These are phyloP conservation scores for Carnegiea gigantea DNA, from an alignment of 179 eudicot species.

Conservation along the genomic window DNA sequence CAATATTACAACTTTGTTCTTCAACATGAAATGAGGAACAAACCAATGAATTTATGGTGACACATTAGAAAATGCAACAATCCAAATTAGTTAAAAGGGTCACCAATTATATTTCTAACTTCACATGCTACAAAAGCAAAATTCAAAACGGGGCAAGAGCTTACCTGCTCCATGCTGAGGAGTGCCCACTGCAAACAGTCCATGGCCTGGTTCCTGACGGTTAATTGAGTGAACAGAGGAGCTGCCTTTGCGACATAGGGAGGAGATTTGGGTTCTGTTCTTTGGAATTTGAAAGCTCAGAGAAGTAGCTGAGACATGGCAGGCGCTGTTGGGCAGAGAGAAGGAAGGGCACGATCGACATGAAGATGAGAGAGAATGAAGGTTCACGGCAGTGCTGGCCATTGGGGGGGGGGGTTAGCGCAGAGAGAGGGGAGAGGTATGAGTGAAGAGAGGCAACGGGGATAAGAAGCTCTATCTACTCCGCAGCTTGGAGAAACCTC, in stretches of 20 bases:
- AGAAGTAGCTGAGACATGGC: slow-evolving; percentile 22
- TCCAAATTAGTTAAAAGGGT: not conserved
- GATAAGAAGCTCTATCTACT: not conserved
- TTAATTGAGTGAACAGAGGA: slow-evolving; percentile 8
- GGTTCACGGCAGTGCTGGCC: slow-evolving; percentile 22
- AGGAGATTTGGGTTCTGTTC: slow-evolving; percentile 17
- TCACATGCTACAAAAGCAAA: not conserved
- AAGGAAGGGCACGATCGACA: slow-evolving; percentile 7
- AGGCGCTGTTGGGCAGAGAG: slow-evolving; percentile 8
- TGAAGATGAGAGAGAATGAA: slow-evolving; percentile 15
- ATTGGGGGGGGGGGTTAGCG: not conserved
- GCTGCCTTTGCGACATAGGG: slow-evolving; percentile 8
- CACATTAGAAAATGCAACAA: not conserved
- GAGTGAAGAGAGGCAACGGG: not conserved
- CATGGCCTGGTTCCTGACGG: slow-evolving; percentile 6
- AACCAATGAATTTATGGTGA: not conserved
- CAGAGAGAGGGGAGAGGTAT: not conserved
- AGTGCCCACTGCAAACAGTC: not conserved
- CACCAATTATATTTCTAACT: not conserved
- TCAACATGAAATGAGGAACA: not conserved
- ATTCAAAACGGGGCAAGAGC: not conserved
- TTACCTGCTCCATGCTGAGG: slow-evolving; percentile 1
- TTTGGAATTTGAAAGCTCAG: slow-evolving; percentile 24
- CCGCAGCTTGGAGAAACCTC: not conserved
- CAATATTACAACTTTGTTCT: not conserved